Conservation (phyloP, 2,329 filamentous ascomycete genomes). For the Fusarium kyushuense region DNA sequence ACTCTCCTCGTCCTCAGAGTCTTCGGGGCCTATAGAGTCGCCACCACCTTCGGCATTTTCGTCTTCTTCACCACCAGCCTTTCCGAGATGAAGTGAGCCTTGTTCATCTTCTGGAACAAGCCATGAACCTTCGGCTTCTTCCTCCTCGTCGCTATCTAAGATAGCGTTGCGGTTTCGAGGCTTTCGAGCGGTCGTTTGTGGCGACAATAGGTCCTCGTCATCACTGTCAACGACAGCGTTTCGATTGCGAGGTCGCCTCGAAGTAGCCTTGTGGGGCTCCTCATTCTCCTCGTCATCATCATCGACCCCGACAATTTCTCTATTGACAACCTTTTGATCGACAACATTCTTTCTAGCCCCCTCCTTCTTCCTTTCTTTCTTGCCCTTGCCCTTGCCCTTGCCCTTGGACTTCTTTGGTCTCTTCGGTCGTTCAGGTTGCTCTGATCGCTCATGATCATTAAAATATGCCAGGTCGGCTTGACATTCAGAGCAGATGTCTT, state of each 20-base stretch:
- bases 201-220: constrained; percentile 32
- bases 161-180: constrained; percentile 67
- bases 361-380: constrained; percentile 32
- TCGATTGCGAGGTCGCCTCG: constrained; percentile 31
- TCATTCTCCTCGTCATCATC: constrained; percentile 41
- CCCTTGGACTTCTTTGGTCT: constrained; percentile 43
- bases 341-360: constrained; percentile 32
- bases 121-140: constrained; percentile 81
- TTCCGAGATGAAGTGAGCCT: constrained; percentile 71
- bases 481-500: constrained; percentile 77
- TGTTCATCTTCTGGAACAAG: constrained; percentile 78
- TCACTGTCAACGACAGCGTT: constrained; percentile 37
- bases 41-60: constrained; percentile 90
- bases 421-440: constrained; percentile 56
- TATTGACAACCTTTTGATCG: constrained; percentile 33
- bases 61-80: constrained; percentile 85
- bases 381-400: background rate
- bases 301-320: constrained; percentile 30
- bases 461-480: constrained; percentile 78
- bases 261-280: constrained; percentile 32
- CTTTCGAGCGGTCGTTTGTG: constrained; percentile 49
- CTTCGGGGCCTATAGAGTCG: constrained; percentile 79
- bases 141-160: constrained; percentile 75
- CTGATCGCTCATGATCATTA: constrained; percentile 60
- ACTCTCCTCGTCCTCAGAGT: constrained; percentile 69